Percentiles rank a stretch among this genome's conserved stretches.
phyloP scores from a whole-genome alignment of 768 basidiomycete species.

The Lactarius trivialis region DNA sequence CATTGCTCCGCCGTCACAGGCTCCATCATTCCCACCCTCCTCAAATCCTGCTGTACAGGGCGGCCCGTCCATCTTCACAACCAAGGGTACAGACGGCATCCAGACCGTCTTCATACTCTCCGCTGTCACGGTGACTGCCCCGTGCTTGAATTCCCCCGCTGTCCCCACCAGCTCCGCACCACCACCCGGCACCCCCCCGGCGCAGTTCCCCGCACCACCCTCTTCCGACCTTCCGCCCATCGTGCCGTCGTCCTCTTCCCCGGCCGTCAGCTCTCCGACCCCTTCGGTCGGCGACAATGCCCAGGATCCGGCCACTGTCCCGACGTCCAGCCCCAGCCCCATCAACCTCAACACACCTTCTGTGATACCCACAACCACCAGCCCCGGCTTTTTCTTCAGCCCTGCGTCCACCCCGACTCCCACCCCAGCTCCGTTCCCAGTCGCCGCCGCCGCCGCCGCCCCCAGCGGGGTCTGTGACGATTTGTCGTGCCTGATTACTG shows the following conservation, averaged over 20 bases:
- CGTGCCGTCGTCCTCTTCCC: neutral
- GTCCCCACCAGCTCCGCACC: neutral
- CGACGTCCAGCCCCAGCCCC: neutral
- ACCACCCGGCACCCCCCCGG: neutral
- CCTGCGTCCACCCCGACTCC: neutral
- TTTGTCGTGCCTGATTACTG: conserved; percentile 2
- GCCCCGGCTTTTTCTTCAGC: neutral
- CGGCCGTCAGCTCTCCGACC: neutral
- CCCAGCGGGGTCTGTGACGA: neutral
- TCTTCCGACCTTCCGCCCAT: neutral
- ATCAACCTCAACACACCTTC: conserved; percentile 3
- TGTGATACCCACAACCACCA: neutral
- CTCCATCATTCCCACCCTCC: neutral
- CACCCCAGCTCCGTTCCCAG: neutral
- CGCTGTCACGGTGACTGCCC: neutral
- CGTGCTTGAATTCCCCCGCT: neutral
- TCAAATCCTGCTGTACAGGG: neutral
- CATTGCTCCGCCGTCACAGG: neutral
- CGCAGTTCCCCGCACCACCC: neutral
- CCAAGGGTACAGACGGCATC: conserved; percentile 11
- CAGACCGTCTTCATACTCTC: conserved; percentile 10
- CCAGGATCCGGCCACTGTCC: neutral
- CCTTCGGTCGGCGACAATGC: neutral
- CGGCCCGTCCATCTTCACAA: neutral
- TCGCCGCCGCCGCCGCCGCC: neutral